Evolutionary conservation across 2,329 filamentous ascomycete species (phyloP).

Genomic region (Pleurostoma richardsiae): DNA sequence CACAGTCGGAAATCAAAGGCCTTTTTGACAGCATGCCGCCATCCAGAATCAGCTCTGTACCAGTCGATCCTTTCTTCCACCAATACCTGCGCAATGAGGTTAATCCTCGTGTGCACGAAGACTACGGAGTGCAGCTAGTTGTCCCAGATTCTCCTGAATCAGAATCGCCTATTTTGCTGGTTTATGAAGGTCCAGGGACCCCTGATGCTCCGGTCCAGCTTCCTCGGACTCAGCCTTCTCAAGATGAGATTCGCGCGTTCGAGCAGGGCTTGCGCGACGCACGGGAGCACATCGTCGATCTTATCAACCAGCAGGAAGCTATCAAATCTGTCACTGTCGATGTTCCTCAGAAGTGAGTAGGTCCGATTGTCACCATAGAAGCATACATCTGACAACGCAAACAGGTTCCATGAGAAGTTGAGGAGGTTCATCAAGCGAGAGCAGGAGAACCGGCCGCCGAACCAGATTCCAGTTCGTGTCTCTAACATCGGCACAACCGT

Average conservation of each 20-base stretch:
- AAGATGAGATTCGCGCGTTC: constrained; percentile 47
- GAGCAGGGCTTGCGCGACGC: constrained; percentile 51
- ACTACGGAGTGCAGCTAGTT: constrained; percentile 69
- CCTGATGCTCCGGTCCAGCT: constrained; percentile 43
- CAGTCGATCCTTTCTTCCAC: constrained; percentile 76
- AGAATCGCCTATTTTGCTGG: constrained; percentile 61
- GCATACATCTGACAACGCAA: background rate
- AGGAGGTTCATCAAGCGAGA: constrained; percentile 61
- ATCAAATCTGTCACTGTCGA: constrained; percentile 47
- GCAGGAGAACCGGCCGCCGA: constrained; percentile 49
- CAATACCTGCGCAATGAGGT: constrained; percentile 63
- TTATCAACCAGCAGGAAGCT: constrained; percentile 55
- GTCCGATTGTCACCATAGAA: too few species aligned
- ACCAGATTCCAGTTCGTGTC: constrained; percentile 57
- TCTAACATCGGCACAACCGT: constrained; percentile 56
- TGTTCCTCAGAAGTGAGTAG: constrained; percentile 49
- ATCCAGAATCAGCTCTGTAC: constrained; percentile 59
- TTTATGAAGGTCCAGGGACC: constrained; percentile 64
- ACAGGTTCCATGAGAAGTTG: constrained; percentile 58
- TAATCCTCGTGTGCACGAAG: constrained; percentile 56
- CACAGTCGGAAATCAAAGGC: constrained; percentile 68
- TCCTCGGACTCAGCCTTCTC: constrained; percentile 46
- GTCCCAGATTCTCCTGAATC: constrained; percentile 60
- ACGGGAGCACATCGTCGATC: constrained; percentile 48
- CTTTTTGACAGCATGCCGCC: constrained; percentile 72